These are phyloP conservation scores for Leishmania braziliensis DNA, from an alignment of 208 protist genomes.

Conservation along the genomic window DNA sequence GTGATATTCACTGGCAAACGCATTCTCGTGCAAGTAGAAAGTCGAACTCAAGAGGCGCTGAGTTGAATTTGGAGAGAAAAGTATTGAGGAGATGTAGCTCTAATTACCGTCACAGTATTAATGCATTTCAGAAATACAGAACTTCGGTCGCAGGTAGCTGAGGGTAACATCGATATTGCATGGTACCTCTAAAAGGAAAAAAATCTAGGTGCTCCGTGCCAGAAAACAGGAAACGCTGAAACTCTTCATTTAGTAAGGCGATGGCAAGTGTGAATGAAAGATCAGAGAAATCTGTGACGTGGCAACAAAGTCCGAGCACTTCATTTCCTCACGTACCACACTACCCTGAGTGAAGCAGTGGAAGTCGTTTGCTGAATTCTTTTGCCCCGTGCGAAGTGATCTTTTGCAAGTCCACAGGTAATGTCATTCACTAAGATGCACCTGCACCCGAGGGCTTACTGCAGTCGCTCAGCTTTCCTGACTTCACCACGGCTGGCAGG, in stretches of 20 bases:
- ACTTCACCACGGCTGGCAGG: background rate
- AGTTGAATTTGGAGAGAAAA: background rate
- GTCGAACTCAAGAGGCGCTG: background rate
- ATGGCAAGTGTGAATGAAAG: background rate
- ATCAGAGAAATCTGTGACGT: background rate
- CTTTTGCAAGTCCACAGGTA: background rate
- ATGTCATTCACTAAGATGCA: background rate
- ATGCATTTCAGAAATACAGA: background rate
- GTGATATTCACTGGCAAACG: background rate
- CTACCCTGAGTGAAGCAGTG: background rate
- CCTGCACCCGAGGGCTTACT: background rate
- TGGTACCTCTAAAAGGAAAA: background rate
- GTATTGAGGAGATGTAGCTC: background rate
- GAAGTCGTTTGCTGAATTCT: background rate
- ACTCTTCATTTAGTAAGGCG: background rate
- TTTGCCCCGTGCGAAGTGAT: background rate
- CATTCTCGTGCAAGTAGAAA: background rate
- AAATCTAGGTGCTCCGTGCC: background rate
- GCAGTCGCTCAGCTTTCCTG: background rate
- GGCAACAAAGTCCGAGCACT: background rate
- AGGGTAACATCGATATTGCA: background rate
- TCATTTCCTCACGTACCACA: background rate
- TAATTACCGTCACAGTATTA: background rate
- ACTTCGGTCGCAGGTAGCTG: background rate
- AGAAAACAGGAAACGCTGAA: background rate